Conservation (phyloP, 2,329 filamentous ascomycete genomes). For the Hymenoscyphus infarciens region DNA sequence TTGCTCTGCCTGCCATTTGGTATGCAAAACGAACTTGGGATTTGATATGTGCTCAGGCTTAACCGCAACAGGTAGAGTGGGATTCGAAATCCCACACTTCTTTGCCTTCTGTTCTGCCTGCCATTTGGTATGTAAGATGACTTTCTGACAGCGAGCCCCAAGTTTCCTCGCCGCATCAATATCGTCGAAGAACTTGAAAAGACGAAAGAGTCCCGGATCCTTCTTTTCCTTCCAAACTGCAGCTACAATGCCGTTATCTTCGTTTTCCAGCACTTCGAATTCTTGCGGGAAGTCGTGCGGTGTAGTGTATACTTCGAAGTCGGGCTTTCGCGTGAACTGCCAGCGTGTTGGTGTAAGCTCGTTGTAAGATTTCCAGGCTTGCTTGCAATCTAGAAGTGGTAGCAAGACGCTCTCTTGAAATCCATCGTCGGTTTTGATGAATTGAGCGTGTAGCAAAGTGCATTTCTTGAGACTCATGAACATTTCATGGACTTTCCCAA, state of each 20-base stretch:
- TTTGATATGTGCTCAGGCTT: too few species aligned
- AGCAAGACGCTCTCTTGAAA: not conserved
- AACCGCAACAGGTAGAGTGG: too few species aligned
- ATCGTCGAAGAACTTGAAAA: not conserved
- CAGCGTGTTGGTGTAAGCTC: not conserved
- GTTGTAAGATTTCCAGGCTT: slow-evolving; percentile 1
- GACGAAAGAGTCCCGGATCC: not conserved
- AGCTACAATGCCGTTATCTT: not conserved
- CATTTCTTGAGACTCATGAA: not conserved
- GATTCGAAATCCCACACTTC: too few species aligned
- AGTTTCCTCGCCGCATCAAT: not conserved
- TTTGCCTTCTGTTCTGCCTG: too few species aligned
- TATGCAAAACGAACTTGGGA: too few species aligned
- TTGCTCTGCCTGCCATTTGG: too few species aligned
- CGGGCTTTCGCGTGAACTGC: not conserved
- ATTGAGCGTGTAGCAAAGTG: not conserved
- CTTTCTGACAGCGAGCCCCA: not conserved
- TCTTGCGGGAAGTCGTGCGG: not conserved
- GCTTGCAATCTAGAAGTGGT: not conserved
- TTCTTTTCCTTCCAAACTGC: not conserved
- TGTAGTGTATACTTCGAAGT: not conserved
- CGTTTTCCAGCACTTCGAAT: not conserved
- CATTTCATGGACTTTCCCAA: not conserved
- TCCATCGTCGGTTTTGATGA: not conserved
- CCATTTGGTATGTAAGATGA: not conserved